These are phyloP conservation scores for Cercis canadensis DNA, from an alignment of 306 rosid genomes.

Conservation along the genomic window DNA sequence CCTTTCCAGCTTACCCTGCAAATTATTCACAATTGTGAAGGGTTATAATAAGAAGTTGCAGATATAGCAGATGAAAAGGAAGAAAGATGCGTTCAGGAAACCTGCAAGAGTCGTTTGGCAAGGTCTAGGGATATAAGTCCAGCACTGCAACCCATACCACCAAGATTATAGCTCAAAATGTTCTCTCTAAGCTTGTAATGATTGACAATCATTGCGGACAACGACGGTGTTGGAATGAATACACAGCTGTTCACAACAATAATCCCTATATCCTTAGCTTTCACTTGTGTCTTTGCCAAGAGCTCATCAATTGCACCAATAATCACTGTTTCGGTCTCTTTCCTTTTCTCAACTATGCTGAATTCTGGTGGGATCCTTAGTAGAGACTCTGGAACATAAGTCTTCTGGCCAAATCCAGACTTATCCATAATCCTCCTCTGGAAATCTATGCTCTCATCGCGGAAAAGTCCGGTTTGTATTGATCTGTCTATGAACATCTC, in stretches of 20 bases:
- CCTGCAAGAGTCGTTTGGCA: not conserved
- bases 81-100: too few species aligned
- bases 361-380: constrained; percentile 27
- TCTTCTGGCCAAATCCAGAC: constrained; percentile 44
- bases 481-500: constrained; percentile 39
- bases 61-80: too few species aligned
- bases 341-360: constrained; percentile 21
- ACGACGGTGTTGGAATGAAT: too few species aligned
- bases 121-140: not conserved
- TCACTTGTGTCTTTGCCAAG: constrained; percentile 34
- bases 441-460: constrained; percentile 32
- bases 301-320: constrained; percentile 47
- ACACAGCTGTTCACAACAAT: too few species aligned
- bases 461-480: not conserved
- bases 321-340: constrained; percentile 33
- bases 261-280: too few species aligned
- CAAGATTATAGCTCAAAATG: too few species aligned
- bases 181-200: too few species aligned
- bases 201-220: too few species aligned
- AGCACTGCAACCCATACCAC: too few species aligned
- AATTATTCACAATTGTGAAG: too few species aligned
- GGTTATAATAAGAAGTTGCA: too few species aligned
- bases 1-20: too few species aligned
- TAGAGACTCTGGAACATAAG: constrained; percentile 36
- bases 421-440: constrained; percentile 37